Base-by-base conservation (phyloP, 345 rosid genomes). In the Draba incana region DNA sequence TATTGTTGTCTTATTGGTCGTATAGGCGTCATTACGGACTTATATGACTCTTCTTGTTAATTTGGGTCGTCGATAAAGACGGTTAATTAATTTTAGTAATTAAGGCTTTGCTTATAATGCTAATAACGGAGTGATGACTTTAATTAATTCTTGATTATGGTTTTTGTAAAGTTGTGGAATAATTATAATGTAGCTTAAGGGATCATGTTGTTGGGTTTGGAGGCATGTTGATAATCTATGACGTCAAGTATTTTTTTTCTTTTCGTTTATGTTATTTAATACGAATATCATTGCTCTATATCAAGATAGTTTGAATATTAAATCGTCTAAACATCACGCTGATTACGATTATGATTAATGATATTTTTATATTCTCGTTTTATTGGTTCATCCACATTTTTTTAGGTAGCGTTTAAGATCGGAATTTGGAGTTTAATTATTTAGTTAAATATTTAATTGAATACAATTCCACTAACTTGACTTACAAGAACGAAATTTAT, bases 1-100 rank as follows among this genome's bases (percentile, higher is more conserved):
- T 5, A 14, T 37, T 28, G 31, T 67, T 64, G 77, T 77, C 74
- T 49, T 64, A 57, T 66, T 57, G 42, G 55, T 58, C 14, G 6
- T 42, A 57, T n/a, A n/a, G 77, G 77, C 66, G 66, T 72, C 71
- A 28, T 57, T 66, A 30, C 48, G 60, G 77, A 74, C 77, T 52
- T 59, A 51, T 61, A 48, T 73, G 62, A 61, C 67, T 66, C 39
- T 50, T 60, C 60, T 44, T 57, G 53, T 65, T 8, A 35, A 35
- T 35, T 35, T 55, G 23, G 62, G 62, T 73, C 72, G 67, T 57
- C 72, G 49, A 58, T 63, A 15, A 55, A 15, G 69, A 71, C 27
- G 76, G 70, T 64, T 61, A 28, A 28, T 28, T 58, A 61, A 64
- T 16, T 35, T 35, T 7, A 13, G 42, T 50, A 57, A 44, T 31